Evolutionary conservation across 129 eudicot species (phyloP).

Genomic region (Flaveria linearis): DNA sequence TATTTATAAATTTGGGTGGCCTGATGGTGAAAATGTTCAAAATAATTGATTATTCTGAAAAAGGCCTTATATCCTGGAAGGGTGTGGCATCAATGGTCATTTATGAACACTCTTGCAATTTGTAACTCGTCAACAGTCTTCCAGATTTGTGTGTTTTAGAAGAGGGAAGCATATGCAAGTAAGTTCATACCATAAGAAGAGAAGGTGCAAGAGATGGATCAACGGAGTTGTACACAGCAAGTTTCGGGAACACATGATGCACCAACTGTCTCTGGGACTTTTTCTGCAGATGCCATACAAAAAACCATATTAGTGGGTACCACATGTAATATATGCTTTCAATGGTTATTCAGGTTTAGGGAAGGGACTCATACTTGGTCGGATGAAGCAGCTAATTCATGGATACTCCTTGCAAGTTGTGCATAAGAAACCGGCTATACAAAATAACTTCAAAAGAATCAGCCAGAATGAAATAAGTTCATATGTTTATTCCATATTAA

Average conservation of each 20-base stretch:
- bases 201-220: constrained; percentile 98
- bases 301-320: constrained; percentile 2
- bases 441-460: constrained; percentile 12
- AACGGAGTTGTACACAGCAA: constrained; percentile 96
- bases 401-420: constrained; percentile 99
- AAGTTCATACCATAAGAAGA: constrained; percentile 78
- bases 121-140: constrained; percentile 15
- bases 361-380: constrained; percentile 67
- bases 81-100: background rate
- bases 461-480: constrained; percentile 20
- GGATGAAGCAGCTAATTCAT: constrained; percentile 88
- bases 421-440: constrained; percentile 95
- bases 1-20: background rate
- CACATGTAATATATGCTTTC: background rate
- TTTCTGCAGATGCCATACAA: constrained; percentile 57
- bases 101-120: constrained; percentile 15
- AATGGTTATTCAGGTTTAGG: constrained; percentile 6
- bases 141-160: constrained; percentile 16
- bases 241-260: constrained; percentile 94
- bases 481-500: constrained; percentile 2
- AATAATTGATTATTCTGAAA: background rate
- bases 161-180: constrained; percentile 13
- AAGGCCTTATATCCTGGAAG: background rate
- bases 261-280: constrained; percentile 86
- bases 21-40: constrained; percentile 17